Evolutionary conservation across 2,329 filamentous ascomycete genomes (phyloP), one percentile per base, ranked within the genome.

Genomic region (Pochonia chlamydosporia): DNA sequence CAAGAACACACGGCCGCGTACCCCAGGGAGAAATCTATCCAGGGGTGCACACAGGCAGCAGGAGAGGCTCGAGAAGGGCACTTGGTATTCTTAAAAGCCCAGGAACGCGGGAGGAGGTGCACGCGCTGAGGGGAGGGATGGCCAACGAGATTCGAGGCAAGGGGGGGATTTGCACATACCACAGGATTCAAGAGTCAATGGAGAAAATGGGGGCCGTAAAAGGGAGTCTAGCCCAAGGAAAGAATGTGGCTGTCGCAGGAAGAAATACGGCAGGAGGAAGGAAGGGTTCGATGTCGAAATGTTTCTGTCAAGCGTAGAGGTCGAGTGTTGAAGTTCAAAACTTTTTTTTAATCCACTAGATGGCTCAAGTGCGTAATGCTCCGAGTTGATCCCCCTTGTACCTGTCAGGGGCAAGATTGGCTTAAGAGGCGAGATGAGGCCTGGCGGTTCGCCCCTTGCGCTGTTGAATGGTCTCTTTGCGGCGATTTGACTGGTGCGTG

Each of bases 111-210:
- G 30, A n/a, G 11, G 30, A 20, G 18, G 18, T 20, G n/a, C 11
- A 20, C 21, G n/a, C 33, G 7, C 3, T 8, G 11, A 36, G n/a
- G 33, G 33, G 33, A n/a, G 7, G 33, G 16, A 20, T 36, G 8
- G 33, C 18, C 16, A 14, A 20, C 40, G 25, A 26, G 33, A 35
- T 13, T 35, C 30, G 40, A 26, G 21, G 3, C 13, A 40, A 40
- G 41, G 41, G 46, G 23, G 36, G 21, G 37, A 24, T 23, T 16
- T 20, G 21, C 23, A 49, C 42, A 20, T 49, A 49, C 47, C 47
- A 44, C 26, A 23, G 26, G 8, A 37, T 30, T 39, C 16, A 21
- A 28, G 39, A 24, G 16, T 26, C 30, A 36, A 13, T 14, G 7
- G 13, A 28, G 11, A 39, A 16, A 11, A 35, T 18, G 28, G 28